phyloP scores from a whole-genome alignment of 106 monocot genomes.

The Chionographis japonica region DNA sequence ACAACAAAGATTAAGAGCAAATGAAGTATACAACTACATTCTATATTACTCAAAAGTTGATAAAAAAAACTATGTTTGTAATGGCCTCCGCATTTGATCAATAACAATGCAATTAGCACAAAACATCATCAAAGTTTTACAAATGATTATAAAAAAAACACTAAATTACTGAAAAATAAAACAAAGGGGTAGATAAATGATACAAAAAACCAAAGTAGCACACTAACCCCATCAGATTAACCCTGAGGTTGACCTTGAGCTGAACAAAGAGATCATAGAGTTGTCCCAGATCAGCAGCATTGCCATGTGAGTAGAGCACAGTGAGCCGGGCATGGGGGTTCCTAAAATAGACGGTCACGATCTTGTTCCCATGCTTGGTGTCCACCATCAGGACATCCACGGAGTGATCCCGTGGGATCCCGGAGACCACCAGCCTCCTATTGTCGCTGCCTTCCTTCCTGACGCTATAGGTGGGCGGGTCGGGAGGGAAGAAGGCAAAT shows the following conservation, averaged over 20 bases:
- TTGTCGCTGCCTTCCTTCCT: slow-evolving; percentile 23
- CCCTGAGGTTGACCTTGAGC: slow-evolving; percentile 81
- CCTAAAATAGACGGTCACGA: slow-evolving; percentile 68
- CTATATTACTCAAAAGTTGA: too few relatives aligned
- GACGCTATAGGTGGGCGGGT: slow-evolving; percentile 60
- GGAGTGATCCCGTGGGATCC: slow-evolving; percentile 51
- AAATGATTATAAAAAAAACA: too few relatives aligned
- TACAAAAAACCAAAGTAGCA: slow-evolving; percentile 1
- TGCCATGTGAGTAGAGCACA: slow-evolving; percentile 86
- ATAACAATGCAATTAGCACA: too few relatives aligned
- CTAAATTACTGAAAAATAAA: too few relatives aligned
- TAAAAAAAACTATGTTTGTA: too few relatives aligned
- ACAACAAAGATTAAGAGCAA: too few relatives aligned
- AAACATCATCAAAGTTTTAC: too few relatives aligned
- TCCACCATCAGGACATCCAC: slow-evolving; percentile 61
- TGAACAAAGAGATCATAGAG: slow-evolving; percentile 85
- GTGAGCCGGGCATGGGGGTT: slow-evolving; percentile 71
- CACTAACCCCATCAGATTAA: slow-evolving; percentile 92
- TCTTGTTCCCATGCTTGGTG: slow-evolving; percentile 59
- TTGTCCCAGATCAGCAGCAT: slow-evolving; percentile 91
- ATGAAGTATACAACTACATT: too few relatives aligned
- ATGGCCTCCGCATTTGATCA: too few relatives aligned
- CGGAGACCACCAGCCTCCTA: slow-evolving; percentile 50
- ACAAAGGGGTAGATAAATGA: not conserved
- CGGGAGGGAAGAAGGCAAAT: slow-evolving; percentile 82